A percentile compares a stretch with the other conserved stretches of the same genome.
phyloP scores from a whole-genome alignment of 1,284 basidiomycete genomes.

The Puccinia brachypodii region DNA sequence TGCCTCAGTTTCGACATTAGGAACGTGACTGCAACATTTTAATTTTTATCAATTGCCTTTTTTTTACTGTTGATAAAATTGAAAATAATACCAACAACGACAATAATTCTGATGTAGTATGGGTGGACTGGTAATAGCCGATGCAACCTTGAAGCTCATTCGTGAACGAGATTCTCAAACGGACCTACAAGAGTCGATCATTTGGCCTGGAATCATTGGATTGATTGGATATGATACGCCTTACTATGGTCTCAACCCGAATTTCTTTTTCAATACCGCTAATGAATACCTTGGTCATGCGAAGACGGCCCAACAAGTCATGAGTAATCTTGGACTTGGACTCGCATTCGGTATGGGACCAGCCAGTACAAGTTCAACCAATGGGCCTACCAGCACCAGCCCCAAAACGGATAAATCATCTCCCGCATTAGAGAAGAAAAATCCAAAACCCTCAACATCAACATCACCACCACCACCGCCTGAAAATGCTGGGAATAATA shows the following conservation, averaged over 20 bases:
- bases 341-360: constrained; percentile 10
- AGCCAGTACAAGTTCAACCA: not conserved
- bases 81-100: not conserved
- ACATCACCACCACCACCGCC: not conserved
- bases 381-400: not conserved
- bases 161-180: constrained; percentile 25
- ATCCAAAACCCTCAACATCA: not conserved
- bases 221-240: constrained; percentile 44
- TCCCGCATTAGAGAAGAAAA: not conserved
- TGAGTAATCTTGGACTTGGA: constrained; percentile 5
- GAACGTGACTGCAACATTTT: not conserved
- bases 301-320: constrained; percentile 32
- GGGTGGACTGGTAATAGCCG: constrained; percentile 41
- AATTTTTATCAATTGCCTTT: not conserved
- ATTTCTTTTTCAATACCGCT: constrained; percentile 30
- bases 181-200: constrained; percentile 20
- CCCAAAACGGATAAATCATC: not conserved
- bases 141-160: constrained; percentile 37
- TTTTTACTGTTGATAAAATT: not conserved
- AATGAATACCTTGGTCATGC: constrained; percentile 23
- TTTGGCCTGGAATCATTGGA: constrained; percentile 46
- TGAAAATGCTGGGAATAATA: not conserved
- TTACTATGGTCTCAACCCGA: constrained; percentile 39
- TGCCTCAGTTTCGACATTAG: not conserved
- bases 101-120: constrained; percentile 19